These are phyloP conservation scores for Tetrahymena malaccensis DNA, from an alignment of 73 alveolate species.

Conservation along the genomic window DNA sequence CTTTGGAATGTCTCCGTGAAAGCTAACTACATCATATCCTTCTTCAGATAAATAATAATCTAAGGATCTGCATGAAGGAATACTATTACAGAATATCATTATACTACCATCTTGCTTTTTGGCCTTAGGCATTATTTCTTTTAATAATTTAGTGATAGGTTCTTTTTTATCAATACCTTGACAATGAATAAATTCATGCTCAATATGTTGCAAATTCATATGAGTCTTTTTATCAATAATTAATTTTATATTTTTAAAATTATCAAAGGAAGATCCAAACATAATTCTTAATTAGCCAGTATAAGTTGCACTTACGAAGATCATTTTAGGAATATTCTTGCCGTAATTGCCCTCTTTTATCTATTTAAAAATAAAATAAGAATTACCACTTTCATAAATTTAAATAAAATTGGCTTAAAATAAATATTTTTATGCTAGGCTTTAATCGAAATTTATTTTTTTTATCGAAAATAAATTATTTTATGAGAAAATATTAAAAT, in stretches of 20 bases:
- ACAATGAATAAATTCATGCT: constrained; percentile 66
- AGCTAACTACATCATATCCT: constrained; percentile 55
- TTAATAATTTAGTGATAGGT: constrained; percentile 38
- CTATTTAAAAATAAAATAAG: constrained; percentile 8
- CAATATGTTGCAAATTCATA: constrained; percentile 54
- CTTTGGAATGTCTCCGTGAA: constrained; percentile 89
- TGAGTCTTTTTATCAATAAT: constrained; percentile 60
- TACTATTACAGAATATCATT: constrained; percentile 73
- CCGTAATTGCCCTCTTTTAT: background rate
- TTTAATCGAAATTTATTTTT: no score
- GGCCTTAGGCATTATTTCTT: constrained; percentile 32
- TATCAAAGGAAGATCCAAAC: background rate
- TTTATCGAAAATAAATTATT: background rate
- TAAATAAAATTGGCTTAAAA: no score
- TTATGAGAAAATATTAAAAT: background rate
- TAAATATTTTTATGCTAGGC: no score
- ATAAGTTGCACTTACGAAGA: constrained; percentile 22
- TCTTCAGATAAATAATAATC: constrained; percentile 54
- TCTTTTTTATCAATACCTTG: constrained; percentile 54
- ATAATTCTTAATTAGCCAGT: background rate
- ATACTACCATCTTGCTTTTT: constrained; percentile 45
- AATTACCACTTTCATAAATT: background rate
- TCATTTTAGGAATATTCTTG: background rate
- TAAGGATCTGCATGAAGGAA: constrained; percentile 73
- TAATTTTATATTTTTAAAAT: background rate